These are phyloP conservation scores for Tylopilus balloui DNA, from an alignment of 768 basidiomycete species.

Conservation along the genomic window DNA sequence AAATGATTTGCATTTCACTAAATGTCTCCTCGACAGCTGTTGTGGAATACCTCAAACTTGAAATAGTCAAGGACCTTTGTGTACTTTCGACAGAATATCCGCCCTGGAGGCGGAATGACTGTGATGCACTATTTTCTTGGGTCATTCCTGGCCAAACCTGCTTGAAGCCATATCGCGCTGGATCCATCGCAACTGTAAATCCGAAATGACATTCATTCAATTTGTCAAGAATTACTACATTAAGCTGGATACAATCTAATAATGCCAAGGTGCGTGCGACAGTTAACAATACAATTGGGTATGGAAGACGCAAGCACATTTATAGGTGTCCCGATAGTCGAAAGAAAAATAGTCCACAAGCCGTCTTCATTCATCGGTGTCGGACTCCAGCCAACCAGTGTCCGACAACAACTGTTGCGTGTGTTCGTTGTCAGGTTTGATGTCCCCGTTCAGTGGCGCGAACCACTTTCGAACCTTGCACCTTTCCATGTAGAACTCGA, in stretches of 20 bases:
- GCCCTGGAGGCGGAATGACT: too few species aligned
- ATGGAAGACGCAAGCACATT: not conserved
- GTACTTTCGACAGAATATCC: too few species aligned
- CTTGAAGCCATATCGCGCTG: too few species aligned
- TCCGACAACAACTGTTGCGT: slow-evolving; percentile 45
- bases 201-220: not conserved
- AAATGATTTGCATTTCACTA: too few species aligned
- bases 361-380: slow-evolving; percentile 1
- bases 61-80: too few species aligned
- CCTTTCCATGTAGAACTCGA: slow-evolving; percentile 36
- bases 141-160: too few species aligned
- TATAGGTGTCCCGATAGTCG: not conserved
- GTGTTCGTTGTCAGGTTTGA: slow-evolving; percentile 53
- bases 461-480: slow-evolving; percentile 52
- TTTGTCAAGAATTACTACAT: not conserved
- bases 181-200: not conserved
- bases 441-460: slow-evolving; percentile 60
- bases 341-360: not conserved
- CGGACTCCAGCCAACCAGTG: slow-evolving; percentile 41
- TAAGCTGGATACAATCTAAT: not conserved
- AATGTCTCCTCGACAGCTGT: too few species aligned
- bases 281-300: slow-evolving; percentile 1
- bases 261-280: slow-evolving; percentile 2
- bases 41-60: too few species aligned
- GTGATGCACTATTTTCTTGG: too few species aligned